Conservation (phyloP, 176 grass and related monocot genomes). For the Carex littledalei region DNA sequence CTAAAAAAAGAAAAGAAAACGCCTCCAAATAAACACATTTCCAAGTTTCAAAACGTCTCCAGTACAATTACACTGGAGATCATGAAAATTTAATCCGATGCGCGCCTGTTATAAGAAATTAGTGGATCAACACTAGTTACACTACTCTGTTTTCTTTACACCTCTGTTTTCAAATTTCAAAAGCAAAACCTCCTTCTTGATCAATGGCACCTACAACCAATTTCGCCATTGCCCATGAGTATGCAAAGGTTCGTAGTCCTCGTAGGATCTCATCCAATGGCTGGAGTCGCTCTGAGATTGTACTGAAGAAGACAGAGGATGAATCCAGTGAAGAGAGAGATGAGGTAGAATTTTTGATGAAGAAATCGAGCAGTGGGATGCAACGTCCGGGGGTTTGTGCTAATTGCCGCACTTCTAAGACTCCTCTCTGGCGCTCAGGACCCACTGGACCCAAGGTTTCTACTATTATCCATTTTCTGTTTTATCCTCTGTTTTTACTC, state of each 20-base stretch:
- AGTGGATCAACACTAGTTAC: background rate
- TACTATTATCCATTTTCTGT: background rate
- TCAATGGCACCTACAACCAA: constrained; percentile 22
- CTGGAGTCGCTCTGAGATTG: background rate
- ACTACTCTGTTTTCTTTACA: background rate
- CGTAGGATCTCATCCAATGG: constrained; percentile 13
- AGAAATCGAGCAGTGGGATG: background rate
- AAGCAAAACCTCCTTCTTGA: background rate
- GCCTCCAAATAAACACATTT: background rate
- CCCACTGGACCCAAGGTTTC: constrained; percentile 39
- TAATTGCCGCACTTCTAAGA: constrained; percentile 35
- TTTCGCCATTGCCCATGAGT: background rate
- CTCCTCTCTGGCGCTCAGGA: constrained; percentile 38
- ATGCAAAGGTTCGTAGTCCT: background rate
- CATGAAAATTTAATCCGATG: background rate
- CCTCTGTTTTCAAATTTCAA: background rate
- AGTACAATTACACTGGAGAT: background rate
- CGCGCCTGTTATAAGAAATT: background rate
- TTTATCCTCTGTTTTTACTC: background rate
- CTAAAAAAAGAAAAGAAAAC: background rate
- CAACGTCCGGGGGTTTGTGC: constrained; percentile 8
- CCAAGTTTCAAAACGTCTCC: background rate
- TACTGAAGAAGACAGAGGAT: background rate
- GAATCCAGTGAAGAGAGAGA: background rate
- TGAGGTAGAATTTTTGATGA: background rate